Evolutionary conservation across 495 filamentous ascomycete genomes (phyloP), one percentile per base, ranked within the genome.

Genomic region (Xylaria flabelliformis): DNA sequence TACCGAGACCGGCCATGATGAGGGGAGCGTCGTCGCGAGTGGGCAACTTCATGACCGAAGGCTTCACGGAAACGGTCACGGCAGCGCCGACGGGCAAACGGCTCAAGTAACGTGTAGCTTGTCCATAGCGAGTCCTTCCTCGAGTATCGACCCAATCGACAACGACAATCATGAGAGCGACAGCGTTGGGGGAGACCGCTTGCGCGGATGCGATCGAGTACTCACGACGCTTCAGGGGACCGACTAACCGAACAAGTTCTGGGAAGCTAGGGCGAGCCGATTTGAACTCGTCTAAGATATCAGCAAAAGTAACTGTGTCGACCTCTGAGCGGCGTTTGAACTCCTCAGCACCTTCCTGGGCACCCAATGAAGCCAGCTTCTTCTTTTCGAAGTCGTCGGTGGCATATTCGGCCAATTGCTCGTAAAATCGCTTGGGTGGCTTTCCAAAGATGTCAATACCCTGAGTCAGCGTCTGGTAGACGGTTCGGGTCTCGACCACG

Each of bases 1-100:
- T 99, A 73, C 96, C 96, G n/a, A 99, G 92, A 82, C 96, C 96
- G 41, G 96, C 96, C 96, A 99, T 99, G 87, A 99, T 98, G 72
- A 99, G 88, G 10, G 96, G 96, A 68, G 94, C 91, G 55, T 92
- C 94, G 72, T 92, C 93, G 75, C 90, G 90, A 56, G 90, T 85
- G 17, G 96, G 97, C 34, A 99, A 86, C 83, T 98, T 99, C 96
- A 97, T 87, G 73, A 99, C 96, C 62, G 94, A 97, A 12, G 97
- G 94, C 83, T 99, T 99, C 82, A 98, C 92, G 59, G 92, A 95
- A 61, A 92, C 97, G 10, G 94, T 97, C 71, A 98, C 87, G 15
- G 92, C 84, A 13, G 92, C 85, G 58, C 97, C 96, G 46, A 91
- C 82, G 15, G 85, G 85, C 36, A 99, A 89, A 51, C 84, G 76